These are phyloP conservation scores for Dinochytrium kinnereticum DNA, from an alignment of 371 early-diverging fungal genomes.

Conservation along the genomic window DNA sequence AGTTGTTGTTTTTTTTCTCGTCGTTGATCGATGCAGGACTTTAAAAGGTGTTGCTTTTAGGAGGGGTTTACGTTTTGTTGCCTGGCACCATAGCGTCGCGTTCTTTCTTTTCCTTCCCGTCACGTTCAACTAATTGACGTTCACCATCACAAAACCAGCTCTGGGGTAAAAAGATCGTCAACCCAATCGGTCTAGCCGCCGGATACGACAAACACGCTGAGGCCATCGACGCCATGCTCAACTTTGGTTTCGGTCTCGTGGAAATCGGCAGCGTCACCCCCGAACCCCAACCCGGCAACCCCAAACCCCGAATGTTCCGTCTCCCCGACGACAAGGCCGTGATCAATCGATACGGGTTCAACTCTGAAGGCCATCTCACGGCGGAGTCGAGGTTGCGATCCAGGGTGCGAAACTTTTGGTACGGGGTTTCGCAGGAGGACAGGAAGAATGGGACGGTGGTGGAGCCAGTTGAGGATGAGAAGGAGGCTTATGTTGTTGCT, in stretches of 20 bases:
- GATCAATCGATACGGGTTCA: slow-evolving; percentile 90
- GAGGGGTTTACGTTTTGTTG: too few species aligned
- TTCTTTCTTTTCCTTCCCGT: neutral
- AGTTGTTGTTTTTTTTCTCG: neutral
- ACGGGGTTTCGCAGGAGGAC: slow-evolving; percentile 6
- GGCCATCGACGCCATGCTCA: slow-evolving; percentile 76
- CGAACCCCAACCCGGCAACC: slow-evolving; percentile 77
- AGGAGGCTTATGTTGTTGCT: neutral
- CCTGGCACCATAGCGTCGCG: too few species aligned
- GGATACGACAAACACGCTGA: slow-evolving; percentile 89
- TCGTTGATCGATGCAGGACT: too few species aligned
- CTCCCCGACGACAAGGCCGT: slow-evolving; percentile 70
- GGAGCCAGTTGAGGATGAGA: neutral
- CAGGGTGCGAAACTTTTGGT: slow-evolving; percentile 67
- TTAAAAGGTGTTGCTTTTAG: too few species aligned
- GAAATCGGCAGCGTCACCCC: slow-evolving; percentile 88
- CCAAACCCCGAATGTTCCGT: slow-evolving; percentile 80
- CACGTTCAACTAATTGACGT: neutral
- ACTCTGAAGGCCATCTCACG: slow-evolving; percentile 73
- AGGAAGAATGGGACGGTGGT: neutral
- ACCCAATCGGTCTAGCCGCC: slow-evolving; percentile 85
- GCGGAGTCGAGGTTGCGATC: slow-evolving; percentile 64
- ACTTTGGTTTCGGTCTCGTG: slow-evolving; percentile 83
- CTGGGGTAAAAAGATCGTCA: slow-evolving; percentile 69
- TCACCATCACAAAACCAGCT: slow-evolving; percentile 43